Evolutionary conservation across 371 early-diverging fungal species (phyloP).

Genomic region (Vairimorpha necatrix): DNA sequence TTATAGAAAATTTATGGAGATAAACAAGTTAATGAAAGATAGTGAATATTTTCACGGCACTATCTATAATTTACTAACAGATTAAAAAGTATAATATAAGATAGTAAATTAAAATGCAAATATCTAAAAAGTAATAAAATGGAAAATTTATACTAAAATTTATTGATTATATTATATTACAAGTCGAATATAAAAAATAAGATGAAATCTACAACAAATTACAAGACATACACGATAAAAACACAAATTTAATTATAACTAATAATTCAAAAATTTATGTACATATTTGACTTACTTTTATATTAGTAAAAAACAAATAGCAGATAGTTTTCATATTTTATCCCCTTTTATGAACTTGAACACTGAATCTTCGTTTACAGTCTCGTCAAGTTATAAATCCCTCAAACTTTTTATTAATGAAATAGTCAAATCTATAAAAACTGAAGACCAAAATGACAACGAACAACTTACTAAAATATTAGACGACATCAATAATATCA

Average conservation of each 20-base stretch:
- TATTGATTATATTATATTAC: too few species aligned
- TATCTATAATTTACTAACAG: conserved; percentile 11
- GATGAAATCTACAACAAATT: too few species aligned
- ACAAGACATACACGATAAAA: too few species aligned
- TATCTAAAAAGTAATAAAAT: too few species aligned
- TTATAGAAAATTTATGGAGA: conserved; percentile 10
- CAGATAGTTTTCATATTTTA: too few species aligned
- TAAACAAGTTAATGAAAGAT: conserved; percentile 7
- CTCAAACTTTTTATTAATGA: conserved; percentile 31
- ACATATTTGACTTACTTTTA: too few species aligned
- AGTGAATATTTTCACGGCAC: conserved; percentile 10
- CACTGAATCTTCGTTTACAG: conserved; percentile 20
- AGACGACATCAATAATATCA: neutral
- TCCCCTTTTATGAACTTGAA: neutral
- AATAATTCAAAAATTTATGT: too few species aligned
- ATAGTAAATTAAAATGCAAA: neutral
- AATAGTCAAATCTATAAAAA: conserved; percentile 9
- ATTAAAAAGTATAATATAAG: neutral
- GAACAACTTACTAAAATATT: neutral
- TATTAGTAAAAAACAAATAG: too few species aligned
- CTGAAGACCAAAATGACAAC: neutral
- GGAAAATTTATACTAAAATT: too few species aligned
- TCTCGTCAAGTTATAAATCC: conserved; percentile 17
- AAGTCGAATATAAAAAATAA: too few species aligned
- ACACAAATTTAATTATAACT: too few species aligned